Conservation (phyloP, 1,284 basidiomycete species). For the Rhodotorula sp. region DNA sequence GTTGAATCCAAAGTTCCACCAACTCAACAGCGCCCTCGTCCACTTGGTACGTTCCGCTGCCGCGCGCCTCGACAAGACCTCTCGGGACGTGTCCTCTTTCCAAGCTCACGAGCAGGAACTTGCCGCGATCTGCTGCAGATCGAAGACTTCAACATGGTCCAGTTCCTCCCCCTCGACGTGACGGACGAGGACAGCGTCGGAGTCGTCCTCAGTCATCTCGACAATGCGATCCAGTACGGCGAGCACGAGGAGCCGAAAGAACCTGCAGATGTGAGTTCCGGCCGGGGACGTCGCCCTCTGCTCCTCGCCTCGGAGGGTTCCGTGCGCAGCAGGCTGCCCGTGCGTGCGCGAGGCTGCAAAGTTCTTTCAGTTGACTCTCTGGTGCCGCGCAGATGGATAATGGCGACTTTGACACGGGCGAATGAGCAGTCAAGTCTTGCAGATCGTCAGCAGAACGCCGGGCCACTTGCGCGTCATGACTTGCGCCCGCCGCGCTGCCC, state of each 20-base stretch:
- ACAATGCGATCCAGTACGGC: conserved; percentile 59
- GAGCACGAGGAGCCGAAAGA: conserved; percentile 47
- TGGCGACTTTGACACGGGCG: conserved; percentile 43
- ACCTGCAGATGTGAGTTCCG: conserved; percentile 39
- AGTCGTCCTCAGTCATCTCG: conserved; percentile 87
- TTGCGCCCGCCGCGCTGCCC: neutral
- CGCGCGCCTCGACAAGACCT: neutral
- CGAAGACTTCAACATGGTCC: conserved; percentile 96
- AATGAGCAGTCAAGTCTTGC: conserved; percentile 4
- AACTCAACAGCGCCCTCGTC: conserved; percentile 90
- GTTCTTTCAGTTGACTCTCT: neutral
- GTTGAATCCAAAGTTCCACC: conserved; percentile 83
- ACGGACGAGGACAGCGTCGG: conserved; percentile 86
- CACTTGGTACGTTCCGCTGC: conserved; percentile 66
- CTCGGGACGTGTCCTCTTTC: neutral
- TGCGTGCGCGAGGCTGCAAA: neutral
- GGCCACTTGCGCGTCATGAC: too few relatives aligned
- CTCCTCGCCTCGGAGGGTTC: too few relatives aligned
- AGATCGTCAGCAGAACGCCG: too few relatives aligned
- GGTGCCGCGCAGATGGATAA: conserved; percentile 35
- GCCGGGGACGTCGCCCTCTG: too few relatives aligned
- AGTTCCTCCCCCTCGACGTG: conserved; percentile 92
- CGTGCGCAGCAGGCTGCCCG: neutral
- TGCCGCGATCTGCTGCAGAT: conserved; percentile 60
- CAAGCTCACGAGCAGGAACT: neutral